Evolutionary conservation across 805 yeast genomes (phyloP), one percentile per base, ranked within the genome.

Genomic region (Kodamaea leandrae): DNA sequence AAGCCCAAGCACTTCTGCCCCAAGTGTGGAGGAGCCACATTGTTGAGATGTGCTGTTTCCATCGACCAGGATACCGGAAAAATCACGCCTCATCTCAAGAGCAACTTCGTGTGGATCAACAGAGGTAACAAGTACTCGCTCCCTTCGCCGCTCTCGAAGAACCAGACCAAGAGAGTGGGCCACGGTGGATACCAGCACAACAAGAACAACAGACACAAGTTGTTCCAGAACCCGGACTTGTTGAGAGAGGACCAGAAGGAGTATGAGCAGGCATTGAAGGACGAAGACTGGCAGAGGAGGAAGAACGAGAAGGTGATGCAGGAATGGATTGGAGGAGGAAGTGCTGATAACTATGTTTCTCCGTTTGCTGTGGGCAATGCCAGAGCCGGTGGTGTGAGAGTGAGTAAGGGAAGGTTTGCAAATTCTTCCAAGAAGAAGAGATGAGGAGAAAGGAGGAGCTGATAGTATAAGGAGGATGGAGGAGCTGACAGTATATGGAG

Each of bases 171-270:
- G 57, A 76, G 74, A 49, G 75, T 76, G 52, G 96, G 96, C 30
- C 84, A 84, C 52, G 88, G 82, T 39, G 90, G 90, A 4, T 82
- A 72, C 60, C 89, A 83, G 50, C 91, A 89, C 52, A 77, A 75
- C 53, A 82, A 82, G 46, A 72, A 77, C 30, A 76, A 74, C 45
- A 76, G 80, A 43, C 77, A 76, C 42, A 77, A 74, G 46, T 45
- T 62, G 25, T 51, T 67, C 38, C 73, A 67, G 45, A 74, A 74
- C 32, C 77, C 81, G 3, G 73, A 85, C 36, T 57, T 68, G 33
- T 72, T 89, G 42, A 78, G 95, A 53, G 98, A 86, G 61, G 99
- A 93, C 64, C 97, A 93, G 68, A 86, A 85, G 55, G 99, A 93
- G 63, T 93, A 93, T 61, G 78, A 80, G 49, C 82, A 84, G 60